Evolutionary conservation across 2,329 filamentous ascomycete species (phyloP), one percentile per base, ranked within the genome.

Genomic region (Neonectria neomacrospora): DNA sequence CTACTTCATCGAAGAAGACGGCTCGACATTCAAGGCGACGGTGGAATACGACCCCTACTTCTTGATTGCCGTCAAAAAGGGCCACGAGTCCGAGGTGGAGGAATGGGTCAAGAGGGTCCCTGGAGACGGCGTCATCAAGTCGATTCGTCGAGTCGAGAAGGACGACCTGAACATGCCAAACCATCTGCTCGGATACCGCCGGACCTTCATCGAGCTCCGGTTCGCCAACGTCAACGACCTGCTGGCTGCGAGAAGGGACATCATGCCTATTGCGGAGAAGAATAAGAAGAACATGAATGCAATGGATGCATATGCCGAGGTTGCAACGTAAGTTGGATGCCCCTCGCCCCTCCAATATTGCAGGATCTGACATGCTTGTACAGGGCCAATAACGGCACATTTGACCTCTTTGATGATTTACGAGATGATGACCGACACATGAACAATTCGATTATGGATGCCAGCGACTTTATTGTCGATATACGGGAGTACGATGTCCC

Each of bases 401-500:
- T 97, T 76, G 96, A 99, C 82, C 90, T 98, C 75, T 98, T 97
- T 88, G 95, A 98, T 77, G 92, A 95, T 79, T 83, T 82, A 86
- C 87, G 92, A 86, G 88, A 91, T 80, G 87, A 94, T 78, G 91
- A 96, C 79, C 88, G 86, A 90, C 89, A 90, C 86, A 84, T 85
- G 82, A 94, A 90, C 83, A 87, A 86, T 78, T 84, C 85, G 70
- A 90, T 93, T 81, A 85, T 90, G 71, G 94, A 98, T 79, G 94
- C 95, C 63, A 97, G 94, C 85, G 95, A 98, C 85, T 97, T 91
- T 79, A 94, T 99, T 85, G 88, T 97, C 81, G 96, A 99, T 86
- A 97, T 99, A 78, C 90, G 96, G 85, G 96, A 99, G 83, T 99
- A 97, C 80, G 96, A 99, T 80, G 96, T 99, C 74, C 96, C 96